Conservation (phyloP, 2,329 filamentous ascomycete genomes). For the Cladorrhinum sp. region DNA sequence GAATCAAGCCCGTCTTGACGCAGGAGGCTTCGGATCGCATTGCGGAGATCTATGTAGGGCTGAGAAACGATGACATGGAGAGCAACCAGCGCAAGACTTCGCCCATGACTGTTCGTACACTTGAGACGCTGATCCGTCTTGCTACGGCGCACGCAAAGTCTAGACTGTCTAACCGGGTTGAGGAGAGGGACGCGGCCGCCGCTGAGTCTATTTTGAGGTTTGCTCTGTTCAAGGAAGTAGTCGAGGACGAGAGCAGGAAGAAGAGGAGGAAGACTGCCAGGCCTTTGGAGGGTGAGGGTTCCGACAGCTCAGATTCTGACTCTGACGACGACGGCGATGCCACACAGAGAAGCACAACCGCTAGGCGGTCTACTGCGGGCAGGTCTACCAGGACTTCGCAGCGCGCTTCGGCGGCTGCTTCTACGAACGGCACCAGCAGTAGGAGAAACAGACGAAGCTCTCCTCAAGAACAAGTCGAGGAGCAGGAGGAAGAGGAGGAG, state of each 20-base stretch:
- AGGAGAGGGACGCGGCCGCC: conserved; percentile 81
- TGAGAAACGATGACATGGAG: conserved; percentile 94
- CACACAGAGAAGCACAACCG: conserved; percentile 27
- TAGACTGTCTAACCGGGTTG: conserved; percentile 80
- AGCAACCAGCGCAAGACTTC: conserved; percentile 91
- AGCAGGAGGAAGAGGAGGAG: conserved; percentile 53
- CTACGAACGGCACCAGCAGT: conserved; percentile 8
- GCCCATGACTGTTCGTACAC: conserved; percentile 92
- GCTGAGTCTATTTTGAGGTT: conserved; percentile 90
- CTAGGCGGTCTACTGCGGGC: conserved; percentile 30
- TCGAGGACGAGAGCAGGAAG: conserved; percentile 75
- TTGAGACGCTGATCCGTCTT: conserved; percentile 97
- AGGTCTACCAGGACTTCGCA: conserved; percentile 31
- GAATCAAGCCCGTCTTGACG: conserved; percentile 85
- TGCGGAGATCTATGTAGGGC: conserved; percentile 81
- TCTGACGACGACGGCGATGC: conserved; percentile 54
- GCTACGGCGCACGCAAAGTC: conserved; percentile 95
- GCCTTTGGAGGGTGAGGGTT: conserved; percentile 56
- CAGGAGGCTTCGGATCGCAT: conserved; percentile 92
- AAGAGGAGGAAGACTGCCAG: conserved; percentile 69
- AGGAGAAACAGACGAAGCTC: neutral
- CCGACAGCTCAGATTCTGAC: conserved; percentile 57
- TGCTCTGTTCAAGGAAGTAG: conserved; percentile 93
- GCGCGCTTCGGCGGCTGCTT: neutral
- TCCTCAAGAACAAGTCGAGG: conserved; percentile 42